Base-by-base conservation (phyloP, 495 filamentous ascomycete genomes). In the Hypoxylon fuscum region DNA sequence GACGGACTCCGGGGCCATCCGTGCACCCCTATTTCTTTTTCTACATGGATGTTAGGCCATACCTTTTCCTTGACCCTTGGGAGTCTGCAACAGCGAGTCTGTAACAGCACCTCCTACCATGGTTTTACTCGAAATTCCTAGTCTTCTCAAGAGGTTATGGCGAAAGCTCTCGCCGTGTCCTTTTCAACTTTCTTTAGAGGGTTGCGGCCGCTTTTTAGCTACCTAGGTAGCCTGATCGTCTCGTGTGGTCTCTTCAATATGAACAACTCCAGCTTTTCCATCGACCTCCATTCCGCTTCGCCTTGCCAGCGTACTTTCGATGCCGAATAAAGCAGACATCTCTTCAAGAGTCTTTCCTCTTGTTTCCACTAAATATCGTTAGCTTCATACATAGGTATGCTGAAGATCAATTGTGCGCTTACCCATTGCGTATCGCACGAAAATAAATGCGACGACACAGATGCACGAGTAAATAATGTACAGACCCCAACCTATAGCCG, bases 401-500 rank as follows among this genome's bases (percentile, higher is more conserved):
- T 4, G 15, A 40, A 47, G 7, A 10, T 23, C 17, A 12, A 17
- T 43, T 0, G 0, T 32, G 20, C 17, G 7, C 55, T 60, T 46
- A 61, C 56, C 56, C 55, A 60, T 65, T 10, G 62, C 62, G 10
- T 52, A 65, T 65, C 55, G 56, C 18, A 66, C 59, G 22, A 66
- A 69, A 14, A 66, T 7, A 21, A 68, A 66, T 29, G 56, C 56
- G 7, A 59, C 51, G 5, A 66, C 56, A 15, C 61, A 66, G 25
- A 68, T 68, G 49, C 46, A 54, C 15, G 66, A 56, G 35, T 68
- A 68, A 35, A 68, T 68, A 2, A 66, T 68, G 27, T 68, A 69
- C 8, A 69, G 46, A 15, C 66, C 66, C 66, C 61, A 65, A 29
- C 61, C 55, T 10, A 68, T 63, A 1, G 55, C 48, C 9, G 52